Evolutionary conservation across 148 eudicot genomes (phyloP).

Genomic region (Chenopodium album): DNA sequence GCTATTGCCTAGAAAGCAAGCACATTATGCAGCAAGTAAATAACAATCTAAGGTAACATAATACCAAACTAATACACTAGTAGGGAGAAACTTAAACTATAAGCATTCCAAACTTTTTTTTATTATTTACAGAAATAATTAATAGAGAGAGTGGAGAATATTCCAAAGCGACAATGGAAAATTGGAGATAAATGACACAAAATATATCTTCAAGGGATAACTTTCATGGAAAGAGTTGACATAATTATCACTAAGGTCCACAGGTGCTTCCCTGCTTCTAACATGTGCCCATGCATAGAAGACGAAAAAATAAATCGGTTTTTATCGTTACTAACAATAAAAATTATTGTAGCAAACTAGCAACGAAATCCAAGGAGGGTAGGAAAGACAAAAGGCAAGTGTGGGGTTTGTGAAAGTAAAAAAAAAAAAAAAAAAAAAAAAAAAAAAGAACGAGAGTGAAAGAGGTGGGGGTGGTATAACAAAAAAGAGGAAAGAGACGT

Average conservation of each 20-base stretch:
- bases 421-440: no score
- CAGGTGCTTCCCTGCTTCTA: background rate
- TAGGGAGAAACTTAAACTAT: background rate
- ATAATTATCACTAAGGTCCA: background rate
- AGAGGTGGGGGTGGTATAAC: no score
- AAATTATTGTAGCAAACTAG: no score
- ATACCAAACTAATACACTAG: background rate
- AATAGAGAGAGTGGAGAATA: background rate
- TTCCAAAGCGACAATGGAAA: background rate
- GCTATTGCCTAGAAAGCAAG: constrained; percentile 56
- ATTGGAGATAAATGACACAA: background rate
- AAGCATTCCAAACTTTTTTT: background rate
- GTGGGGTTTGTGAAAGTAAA: no score
- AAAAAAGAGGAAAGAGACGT: no score
- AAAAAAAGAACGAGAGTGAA: no score
- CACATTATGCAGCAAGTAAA: constrained; percentile 15
- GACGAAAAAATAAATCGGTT: no score
- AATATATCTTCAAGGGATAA: background rate
- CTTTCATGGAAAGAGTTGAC: background rate
- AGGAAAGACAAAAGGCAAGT: no score
- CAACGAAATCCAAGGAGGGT: no score
- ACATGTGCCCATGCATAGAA: background rate
- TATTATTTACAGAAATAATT: background rate
- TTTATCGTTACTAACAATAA: no score
- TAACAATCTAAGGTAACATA: background rate